A percentile compares a stretch with the other conserved stretches of the same genome.
These are phyloP conservation scores for Middelhovenomyces tepae DNA, from an alignment of 805 yeast genomes.

Conservation along the genomic window DNA sequence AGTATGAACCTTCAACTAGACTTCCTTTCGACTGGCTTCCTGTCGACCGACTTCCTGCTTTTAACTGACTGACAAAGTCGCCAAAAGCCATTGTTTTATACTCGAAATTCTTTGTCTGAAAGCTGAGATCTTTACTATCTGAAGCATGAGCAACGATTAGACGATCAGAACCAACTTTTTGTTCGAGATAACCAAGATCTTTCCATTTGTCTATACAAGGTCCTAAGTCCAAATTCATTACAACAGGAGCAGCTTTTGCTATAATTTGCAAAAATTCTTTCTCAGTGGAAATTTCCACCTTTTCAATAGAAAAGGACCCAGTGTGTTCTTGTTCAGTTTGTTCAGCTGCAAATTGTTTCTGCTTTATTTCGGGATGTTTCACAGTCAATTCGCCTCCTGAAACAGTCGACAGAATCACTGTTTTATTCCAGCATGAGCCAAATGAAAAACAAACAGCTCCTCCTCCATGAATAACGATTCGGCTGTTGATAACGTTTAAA, in stretches of 20 bases:
- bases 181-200: constrained; percentile 22
- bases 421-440: constrained; percentile 48
- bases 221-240: constrained; percentile 23
- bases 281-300: constrained; percentile 1
- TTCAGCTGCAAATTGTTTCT: not conserved
- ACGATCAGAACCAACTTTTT: constrained; percentile 21
- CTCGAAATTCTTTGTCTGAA: constrained; percentile 26
- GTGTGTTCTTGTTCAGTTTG: not conserved
- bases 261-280: constrained; percentile 6
- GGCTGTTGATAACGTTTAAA: constrained; percentile 22
- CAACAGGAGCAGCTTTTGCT: constrained; percentile 18
- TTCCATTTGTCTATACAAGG: constrained; percentile 23
- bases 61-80: constrained; percentile 22
- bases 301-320: constrained; percentile 1
- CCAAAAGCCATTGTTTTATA: constrained; percentile 23
- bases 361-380: not conserved
- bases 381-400: not conserved
- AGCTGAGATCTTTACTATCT: constrained; percentile 19
- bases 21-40: not conserved
- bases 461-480: constrained; percentile 41
- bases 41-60: constrained; percentile 1
- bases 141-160: constrained; percentile 25
- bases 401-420: constrained; percentile 7
- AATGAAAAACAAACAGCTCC: constrained; percentile 81
- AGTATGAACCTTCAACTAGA: constrained; percentile 4